These are phyloP conservation scores for Trichosporon ovoides DNA, from an alignment of 1,284 basidiomycete genomes.

Conservation along the genomic window DNA sequence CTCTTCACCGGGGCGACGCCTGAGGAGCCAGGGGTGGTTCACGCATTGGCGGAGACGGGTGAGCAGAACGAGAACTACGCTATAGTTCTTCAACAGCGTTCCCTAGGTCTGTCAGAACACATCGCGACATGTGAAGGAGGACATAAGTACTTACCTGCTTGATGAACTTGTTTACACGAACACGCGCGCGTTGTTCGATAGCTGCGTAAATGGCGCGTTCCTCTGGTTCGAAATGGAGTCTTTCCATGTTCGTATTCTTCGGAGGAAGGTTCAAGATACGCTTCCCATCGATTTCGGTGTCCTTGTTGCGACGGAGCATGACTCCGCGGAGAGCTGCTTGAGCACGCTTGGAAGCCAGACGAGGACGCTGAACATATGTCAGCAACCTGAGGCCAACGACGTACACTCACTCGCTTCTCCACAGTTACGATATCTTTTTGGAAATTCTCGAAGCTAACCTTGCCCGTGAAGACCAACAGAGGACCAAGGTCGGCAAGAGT, in stretches of 20 bases:
- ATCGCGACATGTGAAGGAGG: not conserved
- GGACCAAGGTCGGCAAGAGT: conserved; percentile 20
- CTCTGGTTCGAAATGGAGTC: conserved; percentile 40
- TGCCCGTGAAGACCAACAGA: conserved; percentile 33
- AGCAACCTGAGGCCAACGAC: not conserved
- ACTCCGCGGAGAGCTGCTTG: conserved; percentile 40
- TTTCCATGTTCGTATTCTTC: conserved; percentile 33
- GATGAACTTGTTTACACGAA: conserved; percentile 46
- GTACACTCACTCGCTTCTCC: conserved; percentile 23
- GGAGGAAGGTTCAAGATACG: conserved; percentile 40
- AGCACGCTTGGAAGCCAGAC: conserved; percentile 37
- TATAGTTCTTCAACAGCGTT: conserved; percentile 46
- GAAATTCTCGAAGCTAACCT: conserved; percentile 36
- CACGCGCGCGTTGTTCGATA: conserved; percentile 37
- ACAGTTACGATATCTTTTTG: conserved; percentile 25
- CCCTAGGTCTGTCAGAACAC: conserved; percentile 11
- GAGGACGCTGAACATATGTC: conserved; percentile 20
- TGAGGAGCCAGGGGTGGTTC: conserved; percentile 42
- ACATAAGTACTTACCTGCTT: conserved; percentile 17
- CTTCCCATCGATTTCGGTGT: conserved; percentile 42
- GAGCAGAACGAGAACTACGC: conserved; percentile 38
- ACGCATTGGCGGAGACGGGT: conserved; percentile 38
- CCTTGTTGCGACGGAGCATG: conserved; percentile 43
- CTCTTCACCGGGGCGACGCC: conserved; percentile 30
- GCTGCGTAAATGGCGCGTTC: conserved; percentile 46